These are phyloP conservation scores for Hypoxylon sp. DNA, from an alignment of 2,329 filamentous ascomycete genomes.

Conservation along the genomic window DNA sequence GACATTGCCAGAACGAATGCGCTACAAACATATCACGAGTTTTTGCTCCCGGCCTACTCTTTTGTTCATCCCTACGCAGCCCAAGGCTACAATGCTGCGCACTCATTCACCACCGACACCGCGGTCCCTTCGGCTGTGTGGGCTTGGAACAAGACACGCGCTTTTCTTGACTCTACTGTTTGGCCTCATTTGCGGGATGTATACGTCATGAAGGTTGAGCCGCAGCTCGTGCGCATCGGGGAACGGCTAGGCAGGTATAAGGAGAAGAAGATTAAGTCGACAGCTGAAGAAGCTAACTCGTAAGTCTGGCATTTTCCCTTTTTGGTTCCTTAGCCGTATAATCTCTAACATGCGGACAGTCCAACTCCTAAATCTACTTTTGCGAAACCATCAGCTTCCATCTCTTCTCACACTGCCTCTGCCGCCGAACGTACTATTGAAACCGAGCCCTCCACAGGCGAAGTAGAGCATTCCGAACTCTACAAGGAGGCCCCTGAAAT, in stretches of 20 bases:
- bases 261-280: constrained; percentile 58
- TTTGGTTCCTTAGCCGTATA: background rate
- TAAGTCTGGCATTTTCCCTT: constrained; percentile 45
- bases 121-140: constrained; percentile 79
- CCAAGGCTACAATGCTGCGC: constrained; percentile 75
- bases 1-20: constrained; percentile 72
- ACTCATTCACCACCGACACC: constrained; percentile 75
- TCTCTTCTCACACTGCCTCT: constrained; percentile 48
- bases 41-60: constrained; percentile 81
- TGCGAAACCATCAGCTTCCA: constrained; percentile 52
- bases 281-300: constrained; percentile 51
- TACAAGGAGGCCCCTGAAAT: constrained; percentile 43
- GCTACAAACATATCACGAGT: constrained; percentile 76
- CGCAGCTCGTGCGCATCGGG: constrained; percentile 91
- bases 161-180: constrained; percentile 80
- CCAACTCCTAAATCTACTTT: constrained; percentile 55
- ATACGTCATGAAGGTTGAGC: constrained; percentile 93
- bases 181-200: constrained; percentile 85
- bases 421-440: constrained; percentile 43
- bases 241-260: constrained; percentile 86
- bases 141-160: constrained; percentile 75
- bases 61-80: constrained; percentile 80
- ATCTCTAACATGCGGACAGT: constrained; percentile 43
- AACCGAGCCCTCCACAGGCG: constrained; percentile 38
- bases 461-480: constrained; percentile 42